Conservation (phyloP, 148 eudicot species). For the Camellia sinensis region DNA sequence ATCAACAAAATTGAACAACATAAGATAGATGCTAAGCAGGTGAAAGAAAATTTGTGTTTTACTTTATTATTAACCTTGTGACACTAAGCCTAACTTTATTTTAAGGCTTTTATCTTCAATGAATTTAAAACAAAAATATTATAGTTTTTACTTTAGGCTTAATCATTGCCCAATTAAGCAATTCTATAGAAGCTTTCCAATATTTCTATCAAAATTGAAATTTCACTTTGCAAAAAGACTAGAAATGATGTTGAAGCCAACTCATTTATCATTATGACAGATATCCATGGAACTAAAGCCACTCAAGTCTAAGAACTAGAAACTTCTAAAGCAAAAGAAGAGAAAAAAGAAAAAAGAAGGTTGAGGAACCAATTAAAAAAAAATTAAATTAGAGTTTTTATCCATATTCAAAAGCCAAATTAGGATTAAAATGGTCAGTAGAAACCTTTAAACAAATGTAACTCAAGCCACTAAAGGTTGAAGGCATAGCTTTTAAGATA, state of each 20-base stretch:
- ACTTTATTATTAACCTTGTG: not conserved
- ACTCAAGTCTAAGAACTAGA: not conserved
- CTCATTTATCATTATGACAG: not conserved
- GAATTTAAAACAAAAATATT: not conserved
- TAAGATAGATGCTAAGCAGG: not conserved
- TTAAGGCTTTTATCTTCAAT: not conserved
- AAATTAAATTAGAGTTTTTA: not conserved
- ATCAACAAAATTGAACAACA: not conserved
- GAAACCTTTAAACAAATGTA: no score
- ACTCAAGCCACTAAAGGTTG: no score
- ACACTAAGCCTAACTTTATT: not conserved
- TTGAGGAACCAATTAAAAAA: not conserved
- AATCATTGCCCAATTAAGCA: no score
- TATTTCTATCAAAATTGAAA: not conserved
- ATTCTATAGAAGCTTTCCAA: not conserved
- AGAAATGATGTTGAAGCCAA: not conserved
- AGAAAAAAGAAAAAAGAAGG: not conserved
- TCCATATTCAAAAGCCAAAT: no score
- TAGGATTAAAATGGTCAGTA: no score
- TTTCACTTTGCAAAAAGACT: not conserved
- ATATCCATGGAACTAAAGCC: not conserved
- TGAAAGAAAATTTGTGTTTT: not conserved
- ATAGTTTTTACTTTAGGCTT: not conserved
- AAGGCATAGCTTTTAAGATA: no score
- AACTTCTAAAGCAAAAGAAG: not conserved